Conservation (phyloP, 2,329 filamentous ascomycete species). For the Venturiaceae sp. region DNA sequence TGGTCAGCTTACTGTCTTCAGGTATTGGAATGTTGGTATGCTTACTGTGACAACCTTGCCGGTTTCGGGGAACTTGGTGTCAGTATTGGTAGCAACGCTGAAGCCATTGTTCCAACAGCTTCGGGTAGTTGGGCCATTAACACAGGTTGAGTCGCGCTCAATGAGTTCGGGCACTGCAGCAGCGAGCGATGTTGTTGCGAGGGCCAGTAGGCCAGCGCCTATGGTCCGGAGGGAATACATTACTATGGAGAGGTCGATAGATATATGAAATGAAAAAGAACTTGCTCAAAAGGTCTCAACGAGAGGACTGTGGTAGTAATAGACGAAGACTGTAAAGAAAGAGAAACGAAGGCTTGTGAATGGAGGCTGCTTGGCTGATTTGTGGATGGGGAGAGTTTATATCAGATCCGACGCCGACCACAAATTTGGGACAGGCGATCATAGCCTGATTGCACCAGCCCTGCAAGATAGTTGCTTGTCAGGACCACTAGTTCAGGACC, state of each 20-base stretch:
- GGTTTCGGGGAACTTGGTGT: conserved; percentile 20
- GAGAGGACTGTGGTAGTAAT: not conserved
- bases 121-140: conserved; percentile 10
- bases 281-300: conserved; percentile 3
- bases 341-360: conserved; percentile 2
- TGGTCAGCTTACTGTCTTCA: not conserved
- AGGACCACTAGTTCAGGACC: not conserved
- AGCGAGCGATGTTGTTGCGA: conserved; percentile 1
- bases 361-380: not conserved
- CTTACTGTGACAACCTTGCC: conserved; percentile 17
- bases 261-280: not conserved
- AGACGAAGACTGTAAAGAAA: not conserved
- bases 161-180: not conserved
- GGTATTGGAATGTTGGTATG: not conserved
- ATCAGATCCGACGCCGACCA: not conserved
- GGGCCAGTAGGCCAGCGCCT: conserved; percentile 3
- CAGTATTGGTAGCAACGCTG: conserved; percentile 19
- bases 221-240: conserved; percentile 2
- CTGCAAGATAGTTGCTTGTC: conserved; percentile 1
- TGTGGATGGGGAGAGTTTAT: conserved; percentile 5
- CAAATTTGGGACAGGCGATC: not conserved
- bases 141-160: not conserved
- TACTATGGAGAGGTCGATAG: not conserved
- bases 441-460: conserved; percentile 1
- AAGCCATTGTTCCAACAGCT: conserved; percentile 21